Evolutionary conservation across 2,329 filamentous ascomycete species (phyloP).

Genomic region (Didymella sp.): DNA sequence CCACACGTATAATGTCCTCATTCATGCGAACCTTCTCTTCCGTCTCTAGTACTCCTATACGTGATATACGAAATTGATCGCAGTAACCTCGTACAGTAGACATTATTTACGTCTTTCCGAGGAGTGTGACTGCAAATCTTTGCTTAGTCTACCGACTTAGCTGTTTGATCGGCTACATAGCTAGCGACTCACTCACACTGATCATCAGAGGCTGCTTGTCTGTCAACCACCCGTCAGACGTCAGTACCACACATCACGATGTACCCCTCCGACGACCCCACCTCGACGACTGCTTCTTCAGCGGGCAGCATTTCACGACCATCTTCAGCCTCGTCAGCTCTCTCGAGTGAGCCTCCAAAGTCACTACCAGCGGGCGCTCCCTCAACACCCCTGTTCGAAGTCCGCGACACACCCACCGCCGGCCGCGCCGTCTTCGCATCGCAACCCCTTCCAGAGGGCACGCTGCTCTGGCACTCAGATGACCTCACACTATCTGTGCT

Average conservation of each 20-base stretch:
- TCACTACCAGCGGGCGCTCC: constrained; percentile 35
- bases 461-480: constrained; percentile 48
- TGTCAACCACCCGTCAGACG: not conserved
- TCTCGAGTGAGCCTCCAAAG: constrained; percentile 6
- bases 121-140: not conserved
- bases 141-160: not conserved
- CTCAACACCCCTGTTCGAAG: constrained; percentile 42
- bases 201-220: not conserved
- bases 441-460: constrained; percentile 43
- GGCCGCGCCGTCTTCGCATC: constrained; percentile 56
- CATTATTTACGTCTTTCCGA: not conserved
- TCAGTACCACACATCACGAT: not conserved
- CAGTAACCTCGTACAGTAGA: constrained; percentile 6
- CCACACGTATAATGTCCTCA: constrained; percentile 28
- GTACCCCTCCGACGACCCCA: constrained; percentile 3
- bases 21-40: constrained; percentile 36
- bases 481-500: constrained; percentile 52
- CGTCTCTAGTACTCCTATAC: constrained; percentile 38
- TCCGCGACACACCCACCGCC: constrained; percentile 52
- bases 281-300: constrained; percentile 24
- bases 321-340: constrained; percentile 24
- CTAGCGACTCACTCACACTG: not conserved
- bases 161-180: constrained; percentile 3
- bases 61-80: constrained; percentile 44
- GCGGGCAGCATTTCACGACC: constrained; percentile 25